These are phyloP conservation scores for Fusarium proliferatum DNA, from an alignment of 2,329 filamentous ascomycete species.

Conservation along the genomic window DNA sequence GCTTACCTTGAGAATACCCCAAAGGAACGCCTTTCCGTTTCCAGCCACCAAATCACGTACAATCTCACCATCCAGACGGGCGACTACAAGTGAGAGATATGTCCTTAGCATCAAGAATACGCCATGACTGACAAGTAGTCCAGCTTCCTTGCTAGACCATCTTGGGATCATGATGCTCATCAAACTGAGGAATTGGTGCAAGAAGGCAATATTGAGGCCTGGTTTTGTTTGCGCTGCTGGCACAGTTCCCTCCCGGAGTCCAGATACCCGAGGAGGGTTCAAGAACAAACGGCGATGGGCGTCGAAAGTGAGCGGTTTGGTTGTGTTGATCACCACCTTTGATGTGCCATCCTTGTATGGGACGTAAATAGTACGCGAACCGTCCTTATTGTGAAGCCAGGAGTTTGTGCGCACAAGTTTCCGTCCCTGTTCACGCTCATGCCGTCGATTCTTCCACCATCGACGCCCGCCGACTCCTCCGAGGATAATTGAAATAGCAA, in stretches of 20 bases:
- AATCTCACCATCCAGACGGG: conserved; percentile 93
- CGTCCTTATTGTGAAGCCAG: conserved; percentile 92
- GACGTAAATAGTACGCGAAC: conserved; percentile 93
- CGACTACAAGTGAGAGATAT: conserved; percentile 93
- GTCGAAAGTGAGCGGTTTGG: conserved; percentile 94
- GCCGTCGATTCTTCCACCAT: conserved; percentile 78
- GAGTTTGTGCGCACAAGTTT: conserved; percentile 91
- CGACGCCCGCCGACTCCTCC: conserved; percentile 81
- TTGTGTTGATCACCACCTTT: conserved; percentile 90
- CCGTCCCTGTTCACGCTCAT: conserved; percentile 84
- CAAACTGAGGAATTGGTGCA: conserved; percentile 95
- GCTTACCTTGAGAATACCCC: conserved; percentile 82
- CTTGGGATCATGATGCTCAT: conserved; percentile 98
- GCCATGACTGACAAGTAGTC: conserved; percentile 87
- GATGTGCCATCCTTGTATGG: conserved; percentile 89
- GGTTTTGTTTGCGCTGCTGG: conserved; percentile 93
- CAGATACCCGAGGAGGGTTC: conserved; percentile 86
- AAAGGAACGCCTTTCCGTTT: conserved; percentile 87
- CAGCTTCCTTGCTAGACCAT: conserved; percentile 96
- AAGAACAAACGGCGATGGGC: conserved; percentile 93
- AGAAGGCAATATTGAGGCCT: conserved; percentile 91
- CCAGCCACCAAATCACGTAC: conserved; percentile 96
- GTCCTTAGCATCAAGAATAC: conserved; percentile 91
- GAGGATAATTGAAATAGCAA: conserved; percentile 82
- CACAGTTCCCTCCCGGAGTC: conserved; percentile 78